Conservation (phyloP, 2,329 filamentous ascomycete genomes). For the Albifimbria verrucaria region DNA sequence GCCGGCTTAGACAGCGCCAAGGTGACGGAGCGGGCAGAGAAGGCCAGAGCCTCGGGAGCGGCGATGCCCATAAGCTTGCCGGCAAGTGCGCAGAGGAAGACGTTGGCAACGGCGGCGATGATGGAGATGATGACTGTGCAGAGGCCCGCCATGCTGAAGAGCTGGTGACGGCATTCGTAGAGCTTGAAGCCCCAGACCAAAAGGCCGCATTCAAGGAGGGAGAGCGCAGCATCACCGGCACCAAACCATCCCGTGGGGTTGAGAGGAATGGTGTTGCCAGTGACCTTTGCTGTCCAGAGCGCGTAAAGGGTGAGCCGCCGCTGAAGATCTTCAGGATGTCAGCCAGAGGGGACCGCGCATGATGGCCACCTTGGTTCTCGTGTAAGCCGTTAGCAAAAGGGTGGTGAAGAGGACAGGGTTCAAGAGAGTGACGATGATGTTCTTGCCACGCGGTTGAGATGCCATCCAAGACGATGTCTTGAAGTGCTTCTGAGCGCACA, state of each 20-base stretch:
- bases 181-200: slow-evolving; percentile 53
- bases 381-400: slow-evolving; percentile 41
- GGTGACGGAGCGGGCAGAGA: slow-evolving; percentile 48
- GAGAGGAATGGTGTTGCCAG: slow-evolving; percentile 3
- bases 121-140: slow-evolving; percentile 34
- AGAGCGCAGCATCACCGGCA: slow-evolving; percentile 46
- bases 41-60: slow-evolving; percentile 35
- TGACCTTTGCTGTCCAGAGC: slow-evolving; percentile 26
- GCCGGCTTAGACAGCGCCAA: slow-evolving; percentile 47
- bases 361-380: slow-evolving; percentile 33
- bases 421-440: slow-evolving; percentile 34
- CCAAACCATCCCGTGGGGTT: slow-evolving; percentile 32
- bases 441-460: slow-evolving; percentile 16
- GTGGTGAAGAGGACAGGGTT: slow-evolving; percentile 49
- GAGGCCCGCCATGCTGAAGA: slow-evolving; percentile 40
- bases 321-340: slow-evolving; percentile 26
- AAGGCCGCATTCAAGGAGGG: slow-evolving; percentile 48
- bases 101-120: slow-evolving; percentile 36
- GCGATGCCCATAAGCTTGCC: slow-evolving; percentile 34
- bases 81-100: slow-evolving; percentile 36
- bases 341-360: slow-evolving; percentile 24
- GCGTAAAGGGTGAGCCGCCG: slow-evolving; percentile 29
- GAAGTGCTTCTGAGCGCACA: slow-evolving; percentile 33
- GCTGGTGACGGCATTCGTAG: slow-evolving; percentile 44
- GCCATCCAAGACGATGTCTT: slow-evolving; percentile 17